A percentile compares a stretch with the other conserved stretches of the same genome.
Conservation (phyloP, 345 rosid species). For the Anacardium occidentale region DNA sequence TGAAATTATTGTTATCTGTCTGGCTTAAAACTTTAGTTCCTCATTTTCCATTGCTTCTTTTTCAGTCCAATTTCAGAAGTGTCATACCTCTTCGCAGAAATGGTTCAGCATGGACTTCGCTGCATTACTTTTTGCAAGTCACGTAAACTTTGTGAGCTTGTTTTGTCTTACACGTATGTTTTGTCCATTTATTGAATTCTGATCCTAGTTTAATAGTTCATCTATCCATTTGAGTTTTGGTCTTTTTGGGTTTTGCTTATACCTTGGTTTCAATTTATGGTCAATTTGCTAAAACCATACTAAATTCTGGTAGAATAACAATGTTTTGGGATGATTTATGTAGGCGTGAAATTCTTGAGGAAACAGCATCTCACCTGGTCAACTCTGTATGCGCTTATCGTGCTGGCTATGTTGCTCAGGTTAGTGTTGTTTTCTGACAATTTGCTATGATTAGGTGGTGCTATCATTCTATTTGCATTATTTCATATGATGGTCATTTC, state of each 20-base stretch:
- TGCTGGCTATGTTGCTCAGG: slow-evolving; percentile 88
- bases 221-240: slow-evolving; percentile 1
- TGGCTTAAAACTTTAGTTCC: slow-evolving; percentile 11
- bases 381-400: slow-evolving; percentile 79
- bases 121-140: slow-evolving; percentile 92
- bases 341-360: slow-evolving; percentile 80
- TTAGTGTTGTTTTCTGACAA: slow-evolving; percentile 24
- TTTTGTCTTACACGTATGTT: slow-evolving; percentile 78
- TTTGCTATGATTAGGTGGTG: slow-evolving; percentile 8
- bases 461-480: background rate
- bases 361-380: slow-evolving; percentile 71
- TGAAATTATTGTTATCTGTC: slow-evolving; percentile 6
- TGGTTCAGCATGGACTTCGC: slow-evolving; percentile 95
- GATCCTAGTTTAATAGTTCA: background rate
- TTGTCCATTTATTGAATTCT: slow-evolving; percentile 13
- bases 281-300: slow-evolving; percentile 1
- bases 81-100: slow-evolving; percentile 80
- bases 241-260: background rate
- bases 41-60: slow-evolving; percentile 17
- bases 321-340: slow-evolving; percentile 19
- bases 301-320: slow-evolving; percentile 11
- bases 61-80: slow-evolving; percentile 79
- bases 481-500: background rate
- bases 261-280: background rate
- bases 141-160: slow-evolving; percentile 91